phyloP scores from a whole-genome alignment of 192 early-diverging fungal genomes.

The Coemansia sp. region DNA sequence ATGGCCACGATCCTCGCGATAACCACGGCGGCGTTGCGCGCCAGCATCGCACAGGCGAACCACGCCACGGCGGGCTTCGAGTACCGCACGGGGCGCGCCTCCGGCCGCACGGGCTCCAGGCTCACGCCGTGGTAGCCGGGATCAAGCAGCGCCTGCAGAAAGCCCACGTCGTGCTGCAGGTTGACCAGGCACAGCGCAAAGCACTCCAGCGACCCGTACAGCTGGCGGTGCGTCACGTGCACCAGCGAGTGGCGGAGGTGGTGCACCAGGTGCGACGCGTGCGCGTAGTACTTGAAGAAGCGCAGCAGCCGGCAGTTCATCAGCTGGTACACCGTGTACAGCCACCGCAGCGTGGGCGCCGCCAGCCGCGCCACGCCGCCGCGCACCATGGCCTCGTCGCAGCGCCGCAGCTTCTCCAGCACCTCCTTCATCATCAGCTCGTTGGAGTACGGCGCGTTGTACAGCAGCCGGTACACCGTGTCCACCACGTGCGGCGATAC shows the following conservation, averaged over 20 bases:
- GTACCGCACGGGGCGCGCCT: constrained; percentile 27
- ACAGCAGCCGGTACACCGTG: constrained; percentile 76
- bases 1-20: constrained; percentile 50
- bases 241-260: constrained; percentile 72
- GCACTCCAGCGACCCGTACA: constrained; percentile 70
- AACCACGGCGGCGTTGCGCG: constrained; percentile 57
- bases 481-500: constrained; percentile 77
- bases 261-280: constrained; percentile 68
- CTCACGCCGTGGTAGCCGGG: constrained; percentile 55
- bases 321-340: constrained; percentile 74
- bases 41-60: constrained; percentile 58
- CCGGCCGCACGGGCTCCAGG: constrained; percentile 30
- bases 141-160: constrained; percentile 55
- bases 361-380: constrained; percentile 45
- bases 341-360: constrained; percentile 64
- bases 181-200: constrained; percentile 68
- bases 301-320: constrained; percentile 76
- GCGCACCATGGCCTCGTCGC: constrained; percentile 66
- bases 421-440: constrained; percentile 75
- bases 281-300: constrained; percentile 73
- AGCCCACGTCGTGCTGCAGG: constrained; percentile 55
- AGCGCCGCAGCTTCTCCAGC: constrained; percentile 70
- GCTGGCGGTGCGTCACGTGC: constrained; percentile 66
- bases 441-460: constrained; percentile 75
- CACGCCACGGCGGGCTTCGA: constrained; percentile 50